Conservation (phyloP, 1,284 basidiomycete species). For the Ganoderma meredithae region DNA sequence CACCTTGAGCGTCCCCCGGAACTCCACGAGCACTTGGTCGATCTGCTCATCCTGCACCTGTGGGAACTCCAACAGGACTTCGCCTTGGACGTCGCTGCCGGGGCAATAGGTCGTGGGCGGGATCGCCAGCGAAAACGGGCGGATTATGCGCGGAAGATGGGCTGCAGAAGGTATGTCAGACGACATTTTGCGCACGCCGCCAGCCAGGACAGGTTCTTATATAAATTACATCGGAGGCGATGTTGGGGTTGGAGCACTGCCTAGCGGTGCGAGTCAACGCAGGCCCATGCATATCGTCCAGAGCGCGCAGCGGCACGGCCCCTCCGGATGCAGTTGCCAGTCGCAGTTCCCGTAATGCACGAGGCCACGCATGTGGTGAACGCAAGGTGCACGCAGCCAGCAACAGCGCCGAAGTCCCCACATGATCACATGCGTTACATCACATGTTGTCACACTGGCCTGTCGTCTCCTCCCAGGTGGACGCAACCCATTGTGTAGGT, state of each 20-base stretch:
- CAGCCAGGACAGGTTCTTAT: neutral
- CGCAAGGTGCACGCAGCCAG: too few relatives aligned
- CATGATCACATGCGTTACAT: too few relatives aligned
- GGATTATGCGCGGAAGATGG: neutral
- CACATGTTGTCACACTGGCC: too few relatives aligned
- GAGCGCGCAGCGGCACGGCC: too few relatives aligned
- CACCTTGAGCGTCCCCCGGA: neutral
- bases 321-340: too few relatives aligned
- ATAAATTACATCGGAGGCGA: neutral
- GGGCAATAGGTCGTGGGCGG: neutral
- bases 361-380: too few relatives aligned
- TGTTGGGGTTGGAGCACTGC: neutral
- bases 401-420: too few relatives aligned
- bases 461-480: too few relatives aligned
- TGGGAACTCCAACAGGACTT: neutral
- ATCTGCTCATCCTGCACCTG: neutral
- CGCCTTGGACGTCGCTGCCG: neutral
- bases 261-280: too few relatives aligned
- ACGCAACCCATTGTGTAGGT: too few relatives aligned
- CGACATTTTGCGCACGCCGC: neutral
- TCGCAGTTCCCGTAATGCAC: too few relatives aligned
- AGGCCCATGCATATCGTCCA: too few relatives aligned
- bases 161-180: neutral
- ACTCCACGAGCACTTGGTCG: neutral
- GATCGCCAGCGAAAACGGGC: neutral